phyloP scores from a whole-genome alignment of 2,329 filamentous ascomycete species.

The Penicillium sp. region DNA sequence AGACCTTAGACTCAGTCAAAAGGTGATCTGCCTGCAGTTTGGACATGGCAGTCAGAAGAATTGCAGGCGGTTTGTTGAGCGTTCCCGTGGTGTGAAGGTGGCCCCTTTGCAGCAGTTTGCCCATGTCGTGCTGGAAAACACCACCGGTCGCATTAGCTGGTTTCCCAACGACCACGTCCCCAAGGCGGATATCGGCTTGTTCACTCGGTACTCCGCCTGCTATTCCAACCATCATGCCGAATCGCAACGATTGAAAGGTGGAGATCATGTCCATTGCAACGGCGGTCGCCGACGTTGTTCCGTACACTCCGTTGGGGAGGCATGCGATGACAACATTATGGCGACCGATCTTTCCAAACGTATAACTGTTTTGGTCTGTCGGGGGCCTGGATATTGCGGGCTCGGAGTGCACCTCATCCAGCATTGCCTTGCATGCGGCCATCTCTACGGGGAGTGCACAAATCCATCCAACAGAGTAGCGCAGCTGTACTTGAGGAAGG shows the following conservation, averaged over 20 bases:
- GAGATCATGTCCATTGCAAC: not conserved
- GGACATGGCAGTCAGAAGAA: not conserved
- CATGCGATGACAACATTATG: slow-evolving; percentile 6
- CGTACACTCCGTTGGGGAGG: not conserved
- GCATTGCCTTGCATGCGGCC: too few species aligned
- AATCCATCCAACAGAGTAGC: too few species aligned
- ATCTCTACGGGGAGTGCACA: too few species aligned
- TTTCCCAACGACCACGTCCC: not conserved
- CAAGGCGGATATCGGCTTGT: not conserved
- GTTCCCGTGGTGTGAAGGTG: not conserved
- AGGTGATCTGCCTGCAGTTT: too few species aligned
- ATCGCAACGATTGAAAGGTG: not conserved
- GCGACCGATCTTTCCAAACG: not conserved
- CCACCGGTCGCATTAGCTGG: too few species aligned
- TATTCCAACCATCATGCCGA: not conserved
- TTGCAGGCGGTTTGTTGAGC: not conserved
- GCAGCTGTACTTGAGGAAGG: too few species aligned
- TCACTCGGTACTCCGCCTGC: not conserved
- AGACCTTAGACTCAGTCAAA: too few species aligned
- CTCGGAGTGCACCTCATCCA: too few species aligned
- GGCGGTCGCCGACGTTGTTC: not conserved
- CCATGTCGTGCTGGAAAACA: not conserved
- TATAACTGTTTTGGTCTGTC: not conserved
- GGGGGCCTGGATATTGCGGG: too few species aligned
- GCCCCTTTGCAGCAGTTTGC: not conserved